Evolutionary conservation across 2,329 filamentous ascomycete species (phyloP), one percentile per base, ranked within the genome.

Genomic region (Biscogniauxia mediterranea): DNA sequence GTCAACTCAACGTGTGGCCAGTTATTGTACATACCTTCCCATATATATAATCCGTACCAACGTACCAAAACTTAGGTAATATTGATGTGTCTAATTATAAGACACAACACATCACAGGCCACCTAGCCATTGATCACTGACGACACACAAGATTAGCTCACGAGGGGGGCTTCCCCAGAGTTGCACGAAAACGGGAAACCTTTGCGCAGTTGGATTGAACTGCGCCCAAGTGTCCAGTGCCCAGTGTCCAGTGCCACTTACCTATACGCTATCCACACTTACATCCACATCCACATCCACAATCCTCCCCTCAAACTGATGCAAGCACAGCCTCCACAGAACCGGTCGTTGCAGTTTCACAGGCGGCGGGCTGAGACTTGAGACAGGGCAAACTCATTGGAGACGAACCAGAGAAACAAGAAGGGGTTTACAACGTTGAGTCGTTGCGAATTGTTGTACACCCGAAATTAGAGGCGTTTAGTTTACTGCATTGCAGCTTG

Each of bases 261-360:
- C n/a, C 7, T 32, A 32, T 32, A 28, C 8, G 26, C 28, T 5
- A 23, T 23, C 23, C 23, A 23, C 23, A 5, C 5, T 5, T 5
- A 23, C 23, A 23, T 23, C 23, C 23, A 23, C 23, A 23, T 23
- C 23, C 23, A 23, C 23, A 23, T 23, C 23, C 23, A 23, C 23
- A 23, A 23, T 5, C 23, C 23, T 6, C 28, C 28, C 28, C 28
- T 9, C 28, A 32, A 32, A 32, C 28, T 32, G 28, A 32, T 46
- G 38, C 56, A 58, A 58, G 42, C 59, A 52, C 63, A 65, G 25
- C 42, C 56, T 25, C 61, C 61, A 55, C 55, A 56, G 6, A 55
- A 5, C 54, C 57, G 23, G 60, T 55, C 38, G 57, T 57, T 55
- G 15, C 28, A 42, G 54, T 55, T 55, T 55, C 54, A 55, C 54